These are phyloP conservation scores for Metarhizium humberi DNA, from an alignment of 2,329 filamentous ascomycete genomes.

Conservation along the genomic window DNA sequence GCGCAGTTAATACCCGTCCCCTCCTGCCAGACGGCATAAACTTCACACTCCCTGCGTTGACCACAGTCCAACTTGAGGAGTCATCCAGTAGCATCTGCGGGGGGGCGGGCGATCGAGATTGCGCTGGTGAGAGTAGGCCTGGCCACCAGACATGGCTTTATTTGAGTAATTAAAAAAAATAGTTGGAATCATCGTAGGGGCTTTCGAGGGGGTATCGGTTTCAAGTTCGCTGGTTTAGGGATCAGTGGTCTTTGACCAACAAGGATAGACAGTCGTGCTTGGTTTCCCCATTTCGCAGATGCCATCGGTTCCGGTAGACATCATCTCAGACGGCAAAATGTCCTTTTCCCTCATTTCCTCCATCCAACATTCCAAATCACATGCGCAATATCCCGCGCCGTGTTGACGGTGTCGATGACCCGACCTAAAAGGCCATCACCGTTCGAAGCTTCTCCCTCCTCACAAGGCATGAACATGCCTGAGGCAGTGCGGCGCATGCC, in stretches of 20 bases:
- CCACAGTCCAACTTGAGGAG: neutral
- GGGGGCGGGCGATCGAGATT: neutral
- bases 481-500: constrained; percentile 72
- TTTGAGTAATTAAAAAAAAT: neutral
- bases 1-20: neutral
- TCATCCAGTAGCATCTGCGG: neutral
- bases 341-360: constrained; percentile 35
- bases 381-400: constrained; percentile 59
- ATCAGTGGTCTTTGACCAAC: neutral
- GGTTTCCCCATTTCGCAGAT: neutral
- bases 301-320: neutral
- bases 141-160: neutral
- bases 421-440: constrained; percentile 63
- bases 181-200: neutral
- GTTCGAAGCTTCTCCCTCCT: constrained; percentile 57
- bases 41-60: neutral
- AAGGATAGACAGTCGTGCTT: neutral
- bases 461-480: constrained; percentile 86
- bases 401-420: constrained; percentile 73
- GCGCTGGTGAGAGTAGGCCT: neutral
- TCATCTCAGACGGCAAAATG: neutral
- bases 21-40: neutral
- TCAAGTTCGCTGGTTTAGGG: neutral
- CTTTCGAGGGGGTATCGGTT: neutral
- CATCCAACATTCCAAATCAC: constrained; percentile 65